phyloP scores from a whole-genome alignment of 306 rosid species.

The Medicago lupulina region DNA sequence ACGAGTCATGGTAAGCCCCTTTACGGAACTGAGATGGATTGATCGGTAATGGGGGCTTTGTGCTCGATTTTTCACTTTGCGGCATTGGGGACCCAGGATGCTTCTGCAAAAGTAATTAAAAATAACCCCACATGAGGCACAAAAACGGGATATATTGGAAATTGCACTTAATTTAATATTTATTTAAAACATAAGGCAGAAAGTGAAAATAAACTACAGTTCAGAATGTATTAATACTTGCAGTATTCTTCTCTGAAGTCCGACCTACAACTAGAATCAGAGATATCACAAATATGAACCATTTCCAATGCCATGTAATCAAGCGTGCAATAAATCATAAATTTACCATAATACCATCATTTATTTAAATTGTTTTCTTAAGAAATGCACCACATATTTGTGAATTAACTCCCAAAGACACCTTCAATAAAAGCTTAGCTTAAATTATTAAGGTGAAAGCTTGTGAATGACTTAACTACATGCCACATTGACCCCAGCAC shows the following conservation, averaged over 20 bases:
- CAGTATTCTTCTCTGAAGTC: slow-evolving; percentile 24
- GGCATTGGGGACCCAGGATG: slow-evolving; percentile 84
- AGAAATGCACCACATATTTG: background rate
- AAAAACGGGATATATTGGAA: background rate
- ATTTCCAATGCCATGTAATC: background rate
- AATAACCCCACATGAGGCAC: slow-evolving; percentile 32
- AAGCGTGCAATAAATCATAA: slow-evolving; percentile 24
- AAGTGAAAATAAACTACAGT: slow-evolving; percentile 14
- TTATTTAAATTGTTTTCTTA: slow-evolving; percentile 21
- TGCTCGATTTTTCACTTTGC: slow-evolving; percentile 65
- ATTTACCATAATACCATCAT: slow-evolving; percentile 9
- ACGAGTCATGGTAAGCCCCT: slow-evolving; percentile 89
- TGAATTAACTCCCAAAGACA: slow-evolving; percentile 10
- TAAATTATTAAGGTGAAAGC: slow-evolving; percentile 19
- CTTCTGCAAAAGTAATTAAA: slow-evolving; percentile 61
- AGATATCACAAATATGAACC: background rate
- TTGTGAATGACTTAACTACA: slow-evolving; percentile 12
- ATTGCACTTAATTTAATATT: slow-evolving; percentile 11
- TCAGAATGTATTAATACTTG: slow-evolving; percentile 27
- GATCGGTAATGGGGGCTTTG: slow-evolving; percentile 87
- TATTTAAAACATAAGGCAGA: slow-evolving; percentile 18
- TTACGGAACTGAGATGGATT: slow-evolving; percentile 73
- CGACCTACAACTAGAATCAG: slow-evolving; percentile 30
- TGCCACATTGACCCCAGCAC: background rate
- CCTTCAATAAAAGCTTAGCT: slow-evolving; percentile 2